A percentile compares a stretch with the other conserved stretches of the same genome.
These are phyloP conservation scores for Clavispora fructus DNA, from an alignment of 805 yeast genomes.

Conservation along the genomic window DNA sequence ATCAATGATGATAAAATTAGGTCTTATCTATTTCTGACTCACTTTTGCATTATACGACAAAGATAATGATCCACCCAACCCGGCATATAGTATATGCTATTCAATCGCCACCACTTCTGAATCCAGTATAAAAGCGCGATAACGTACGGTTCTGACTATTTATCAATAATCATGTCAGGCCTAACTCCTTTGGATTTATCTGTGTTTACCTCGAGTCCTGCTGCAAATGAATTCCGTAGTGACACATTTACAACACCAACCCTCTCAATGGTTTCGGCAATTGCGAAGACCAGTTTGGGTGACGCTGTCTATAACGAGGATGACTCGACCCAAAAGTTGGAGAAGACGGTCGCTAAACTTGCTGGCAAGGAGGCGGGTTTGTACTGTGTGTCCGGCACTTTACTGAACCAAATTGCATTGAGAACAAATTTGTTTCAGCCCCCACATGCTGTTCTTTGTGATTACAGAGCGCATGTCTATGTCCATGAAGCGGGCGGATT, in stretches of 20 bases:
- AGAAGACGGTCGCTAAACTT: conserved; percentile 27
- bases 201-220: conserved; percentile 8
- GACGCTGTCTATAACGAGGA: conserved; percentile 42
- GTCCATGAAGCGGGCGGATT: conserved; percentile 40
- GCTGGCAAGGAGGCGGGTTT: conserved; percentile 38
- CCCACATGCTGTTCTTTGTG: conserved; percentile 37
- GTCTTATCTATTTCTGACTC: too few species aligned
- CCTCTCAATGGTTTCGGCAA: conserved; percentile 11
- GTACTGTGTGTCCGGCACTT: conserved; percentile 39
- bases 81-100: too few species aligned
- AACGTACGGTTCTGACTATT: not conserved
- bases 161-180: not conserved
- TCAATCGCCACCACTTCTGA: too few species aligned
- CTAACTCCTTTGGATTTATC: conserved; percentile 2
- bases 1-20: too few species aligned
- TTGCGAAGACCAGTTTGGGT: conserved; percentile 28
- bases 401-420: conserved; percentile 38
- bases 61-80: too few species aligned
- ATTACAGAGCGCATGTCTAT: conserved; percentile 32
- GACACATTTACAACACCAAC: conserved; percentile 21
- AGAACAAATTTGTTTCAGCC: conserved; percentile 38
- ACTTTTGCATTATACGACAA: too few species aligned
- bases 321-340: conserved; percentile 27
- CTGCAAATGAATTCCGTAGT: conserved; percentile 13
- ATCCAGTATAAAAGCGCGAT: not conserved